Base-by-base conservation (phyloP, 176 grass and related monocot species). In the Raddia distichophylla region DNA sequence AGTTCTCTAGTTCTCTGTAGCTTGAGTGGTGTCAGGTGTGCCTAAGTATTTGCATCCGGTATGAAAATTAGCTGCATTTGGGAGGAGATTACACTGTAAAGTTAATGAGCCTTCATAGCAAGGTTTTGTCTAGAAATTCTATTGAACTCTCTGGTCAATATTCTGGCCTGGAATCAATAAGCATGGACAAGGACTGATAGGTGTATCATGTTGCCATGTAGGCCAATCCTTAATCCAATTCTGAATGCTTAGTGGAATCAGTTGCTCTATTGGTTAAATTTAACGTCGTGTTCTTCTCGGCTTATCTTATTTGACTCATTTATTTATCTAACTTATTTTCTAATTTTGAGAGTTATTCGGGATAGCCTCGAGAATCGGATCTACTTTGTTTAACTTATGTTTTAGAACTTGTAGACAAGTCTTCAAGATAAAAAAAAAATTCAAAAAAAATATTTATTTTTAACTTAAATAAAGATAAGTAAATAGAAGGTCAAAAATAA, bases 31-130 rank as follows among this genome's bases (percentile, higher is more conserved):
- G 27, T 27, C 27, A 27, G 27, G 27, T 27, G 49, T 3, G 80
- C 58, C 54, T 34, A 67, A 85, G 19, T 76, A 72, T 78, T 78
- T 82, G 61, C 60, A 79, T 90, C 13, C 12, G 43, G 75, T 20
- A 33, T 78, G 66, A 40, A 55, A 73, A 19, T 77, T 83, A 83
- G 78, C 19, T 65, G 52, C 16, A 44, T 10, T 46, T 79, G 70
- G 48, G 55, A 79, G 59, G 74, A 77, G 42, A 82, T 78, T 72
- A 85, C 46, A 79, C 42, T 89, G 87, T 86, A 83, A 83, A 86
- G 74, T 77, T 78, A 22, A 72, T 27, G 51, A 3, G 82, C 64
- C 77, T 85, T 76, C 1, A 13, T 75, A 27, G 43, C 42, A 67
- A 58, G 48, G 40, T 75, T 77, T 73, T 46, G 60, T 54, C 44